These are phyloP conservation scores for Boletus rex-veris DNA, from an alignment of 768 basidiomycete genomes.

Conservation along the genomic window DNA sequence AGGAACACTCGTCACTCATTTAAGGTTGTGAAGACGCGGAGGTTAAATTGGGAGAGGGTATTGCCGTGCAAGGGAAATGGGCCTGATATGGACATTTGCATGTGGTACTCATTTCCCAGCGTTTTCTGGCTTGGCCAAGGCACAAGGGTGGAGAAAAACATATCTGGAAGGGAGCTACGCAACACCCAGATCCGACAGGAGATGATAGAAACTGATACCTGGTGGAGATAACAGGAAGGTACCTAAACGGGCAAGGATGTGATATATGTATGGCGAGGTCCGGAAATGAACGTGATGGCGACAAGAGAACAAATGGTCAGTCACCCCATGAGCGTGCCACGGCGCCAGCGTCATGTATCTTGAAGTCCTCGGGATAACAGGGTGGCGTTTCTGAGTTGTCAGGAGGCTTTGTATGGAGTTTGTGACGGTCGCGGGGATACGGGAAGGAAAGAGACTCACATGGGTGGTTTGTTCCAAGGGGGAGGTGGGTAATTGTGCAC, in stretches of 20 bases:
- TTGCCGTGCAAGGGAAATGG: slow-evolving; percentile 12
- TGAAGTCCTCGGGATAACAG: slow-evolving; percentile 25
- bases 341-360: slow-evolving; percentile 30
- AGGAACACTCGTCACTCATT: slow-evolving; percentile 4
- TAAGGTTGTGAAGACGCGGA: slow-evolving; percentile 16
- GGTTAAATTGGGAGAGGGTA: slow-evolving; percentile 22
- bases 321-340: slow-evolving; percentile 35
- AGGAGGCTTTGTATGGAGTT: slow-evolving; percentile 13
- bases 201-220: slow-evolving; percentile 26
- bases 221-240: slow-evolving; percentile 33
- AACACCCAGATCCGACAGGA: slow-evolving; percentile 29
- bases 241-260: slow-evolving; percentile 20
- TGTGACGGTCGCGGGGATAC: slow-evolving; percentile 2
- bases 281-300: slow-evolving; percentile 32
- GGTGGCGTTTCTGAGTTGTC: slow-evolving; percentile 11
- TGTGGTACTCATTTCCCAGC: slow-evolving; percentile 17
- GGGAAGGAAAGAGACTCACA: slow-evolving; percentile 13
- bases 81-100: slow-evolving; percentile 11
- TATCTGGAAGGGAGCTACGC: slow-evolving; percentile 25
- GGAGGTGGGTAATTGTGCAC: background rate
- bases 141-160: slow-evolving; percentile 26
- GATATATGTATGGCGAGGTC: slow-evolving; percentile 20
- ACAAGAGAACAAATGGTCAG: slow-evolving; percentile 17
- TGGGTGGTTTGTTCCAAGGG: slow-evolving; percentile 2
- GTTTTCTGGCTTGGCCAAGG: slow-evolving; percentile 5